These are phyloP conservation scores for Craterostigma plantagineum DNA, from an alignment of 257 asterid species.

Conservation along the genomic window DNA sequence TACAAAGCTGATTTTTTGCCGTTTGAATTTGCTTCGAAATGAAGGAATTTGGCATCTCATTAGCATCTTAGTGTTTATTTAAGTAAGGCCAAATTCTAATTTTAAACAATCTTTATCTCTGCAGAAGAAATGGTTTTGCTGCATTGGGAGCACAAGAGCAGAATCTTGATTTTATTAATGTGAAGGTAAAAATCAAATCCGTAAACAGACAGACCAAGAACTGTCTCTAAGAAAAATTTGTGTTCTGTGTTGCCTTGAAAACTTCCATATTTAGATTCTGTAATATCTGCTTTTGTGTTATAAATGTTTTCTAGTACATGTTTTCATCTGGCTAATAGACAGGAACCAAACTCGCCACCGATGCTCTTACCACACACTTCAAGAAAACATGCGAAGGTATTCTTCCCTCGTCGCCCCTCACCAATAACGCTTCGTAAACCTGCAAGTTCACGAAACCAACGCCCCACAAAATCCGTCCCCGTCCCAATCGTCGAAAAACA, in stretches of 20 bases:
- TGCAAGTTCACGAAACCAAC: constrained; percentile 11
- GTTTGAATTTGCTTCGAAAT: too few species aligned
- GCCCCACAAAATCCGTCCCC: constrained; percentile 10
- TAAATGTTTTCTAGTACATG: too few species aligned
- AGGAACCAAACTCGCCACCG: constrained; percentile 11
- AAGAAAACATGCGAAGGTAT: constrained; percentile 14
- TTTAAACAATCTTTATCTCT: constrained; percentile 4
- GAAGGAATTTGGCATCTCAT: background rate
- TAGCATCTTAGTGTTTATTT: too few species aligned
- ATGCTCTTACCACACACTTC: constrained; percentile 15
- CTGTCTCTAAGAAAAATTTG: too few species aligned
- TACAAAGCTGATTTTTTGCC: too few species aligned
- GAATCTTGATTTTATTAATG: constrained; percentile 32
- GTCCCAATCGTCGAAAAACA: constrained; percentile 3
- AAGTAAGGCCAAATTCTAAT: background rate
- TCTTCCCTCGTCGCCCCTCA: constrained; percentile 15
- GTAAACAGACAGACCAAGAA: too few species aligned
- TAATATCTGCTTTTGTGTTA: too few species aligned
- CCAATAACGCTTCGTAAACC: constrained; percentile 18
- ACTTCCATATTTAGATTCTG: too few species aligned
- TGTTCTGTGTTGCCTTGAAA: too few species aligned
- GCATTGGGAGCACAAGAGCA: constrained; percentile 56
- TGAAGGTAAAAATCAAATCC: background rate
- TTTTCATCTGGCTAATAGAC: constrained; percentile 2
- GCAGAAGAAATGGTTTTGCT: constrained; percentile 96